Evolutionary conservation across 1,284 basidiomycete species (phyloP), one percentile per base, ranked within the genome.

Genomic region (Sporisorium reilianum): DNA sequence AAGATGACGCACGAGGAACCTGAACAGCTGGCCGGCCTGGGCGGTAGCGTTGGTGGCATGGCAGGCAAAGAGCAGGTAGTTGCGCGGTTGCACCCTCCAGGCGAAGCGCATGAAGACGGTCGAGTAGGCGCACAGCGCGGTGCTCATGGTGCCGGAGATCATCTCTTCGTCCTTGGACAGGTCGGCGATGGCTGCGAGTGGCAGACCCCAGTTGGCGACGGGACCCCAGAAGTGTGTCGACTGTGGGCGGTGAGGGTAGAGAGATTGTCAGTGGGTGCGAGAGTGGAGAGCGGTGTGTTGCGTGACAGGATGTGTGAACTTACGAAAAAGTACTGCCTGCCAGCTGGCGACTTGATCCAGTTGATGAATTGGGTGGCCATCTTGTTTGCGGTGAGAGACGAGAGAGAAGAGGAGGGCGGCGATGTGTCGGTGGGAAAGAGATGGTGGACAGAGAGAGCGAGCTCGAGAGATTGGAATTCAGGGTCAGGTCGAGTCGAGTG

Each of bases 211-310:
- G 75, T 84, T 83, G 40, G 83, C 80, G 6, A 80, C 78, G 12
- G 80, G 81, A n/a, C 83, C 83, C 82, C 82, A 84, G 64, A 84
- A 84, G 71, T 84, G 83, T 54, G 81, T 82, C 20, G 80, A 83
- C 76, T 70, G 45, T 50, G 3, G 60, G 8, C 16, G 45, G 5
- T 4, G 40, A 38, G 38, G 9, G 28, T 11, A 34, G 22, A 48
- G 30, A 55, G 49, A 45, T 38, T 38, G 36, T 20, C 8, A 10
- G 45, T 40, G 36, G n/a, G n/a, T n/a, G 25, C 34, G 25, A 12
- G 54, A 25, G 53, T 40, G 34, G 58, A 23, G 20, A 14, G 26
- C 28, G 12, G 20, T 12, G 14, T n/a, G 25, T n/a, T 3, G 10
- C n/a, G n/a, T n/a, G n/a, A n/a, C n/a, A n/a, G 49, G 7, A 18